phyloP scores from a whole-genome alignment of 192 early-diverging fungal species.

The Diversispora epigaea region DNA sequence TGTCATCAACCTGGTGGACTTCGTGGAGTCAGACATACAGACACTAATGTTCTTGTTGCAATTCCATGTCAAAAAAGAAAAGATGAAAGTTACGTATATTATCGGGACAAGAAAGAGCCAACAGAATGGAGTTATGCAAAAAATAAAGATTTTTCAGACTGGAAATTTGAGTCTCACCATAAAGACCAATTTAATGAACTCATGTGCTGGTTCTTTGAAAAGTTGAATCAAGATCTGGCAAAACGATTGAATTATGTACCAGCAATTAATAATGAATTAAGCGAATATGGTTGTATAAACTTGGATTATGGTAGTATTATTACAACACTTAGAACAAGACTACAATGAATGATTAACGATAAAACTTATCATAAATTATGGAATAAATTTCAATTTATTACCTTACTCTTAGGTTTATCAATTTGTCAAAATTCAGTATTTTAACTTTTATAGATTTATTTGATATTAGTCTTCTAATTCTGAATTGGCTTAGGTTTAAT shows the following conservation, averaged over 20 bases:
- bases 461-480: too few relatives aligned
- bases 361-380: too few relatives aligned
- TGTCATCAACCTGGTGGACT: constrained; percentile 22
- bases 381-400: too few relatives aligned
- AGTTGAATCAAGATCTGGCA: constrained; percentile 1
- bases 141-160: not conserved
- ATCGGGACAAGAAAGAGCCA: not conserved
- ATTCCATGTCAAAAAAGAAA: not conserved
- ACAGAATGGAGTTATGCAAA: constrained; percentile 14
- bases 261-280: not conserved
- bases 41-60: not conserved
- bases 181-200: constrained; percentile 10
- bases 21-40: not conserved
- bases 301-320: not conserved
- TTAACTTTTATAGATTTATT: too few relatives aligned
- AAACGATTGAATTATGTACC: not conserved
- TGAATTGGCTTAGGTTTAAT: too few relatives aligned
- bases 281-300: not conserved
- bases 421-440: too few relatives aligned
- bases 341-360: too few relatives aligned
- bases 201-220: constrained; percentile 28
- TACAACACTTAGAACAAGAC: not conserved
- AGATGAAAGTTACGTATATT: not conserved
- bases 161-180: constrained; percentile 14
- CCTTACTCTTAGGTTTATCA: too few relatives aligned